Evolutionary conservation across 768 basidiomycete genomes (phyloP).

Genomic region (Suillus ampliporus): DNA sequence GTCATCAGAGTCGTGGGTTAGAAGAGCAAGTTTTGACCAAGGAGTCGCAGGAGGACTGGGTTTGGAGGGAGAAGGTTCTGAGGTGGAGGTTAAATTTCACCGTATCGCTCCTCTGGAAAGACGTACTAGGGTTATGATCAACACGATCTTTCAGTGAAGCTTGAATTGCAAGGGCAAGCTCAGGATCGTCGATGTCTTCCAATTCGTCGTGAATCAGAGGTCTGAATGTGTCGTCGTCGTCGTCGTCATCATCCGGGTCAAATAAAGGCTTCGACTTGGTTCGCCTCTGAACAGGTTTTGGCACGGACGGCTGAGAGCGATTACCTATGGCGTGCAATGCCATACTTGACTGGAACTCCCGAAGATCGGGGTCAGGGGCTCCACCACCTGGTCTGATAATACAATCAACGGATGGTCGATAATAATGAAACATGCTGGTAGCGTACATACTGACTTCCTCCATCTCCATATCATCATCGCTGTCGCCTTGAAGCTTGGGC

Average conservation of each 20-base stretch:
- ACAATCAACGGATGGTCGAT: slow-evolving; percentile 18
- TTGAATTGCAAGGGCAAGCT: slow-evolving; percentile 64
- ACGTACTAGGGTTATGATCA: slow-evolving; percentile 1
- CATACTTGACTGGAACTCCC: slow-evolving; percentile 63
- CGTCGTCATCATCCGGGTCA: slow-evolving; percentile 56
- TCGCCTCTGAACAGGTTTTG: slow-evolving; percentile 41
- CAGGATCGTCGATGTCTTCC: slow-evolving; percentile 56
- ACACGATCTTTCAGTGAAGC: slow-evolving; percentile 54
- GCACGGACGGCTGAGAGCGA: slow-evolving; percentile 43
- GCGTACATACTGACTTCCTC: slow-evolving; percentile 79
- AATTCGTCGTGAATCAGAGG: slow-evolving; percentile 28
- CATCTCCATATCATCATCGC: slow-evolving; percentile 69
- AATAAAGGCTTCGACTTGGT: slow-evolving; percentile 55
- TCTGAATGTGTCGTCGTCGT: slow-evolving; percentile 43
- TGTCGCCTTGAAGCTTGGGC: slow-evolving; percentile 41
- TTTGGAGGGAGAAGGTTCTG: slow-evolving; percentile 18
- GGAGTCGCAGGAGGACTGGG: slow-evolving; percentile 1
- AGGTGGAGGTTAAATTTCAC: neutral
- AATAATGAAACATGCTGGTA: neutral
- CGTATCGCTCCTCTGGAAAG: neutral
- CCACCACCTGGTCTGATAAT: slow-evolving; percentile 36
- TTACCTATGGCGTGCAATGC: slow-evolving; percentile 64
- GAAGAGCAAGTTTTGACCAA: neutral
- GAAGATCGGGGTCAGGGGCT: slow-evolving; percentile 63
- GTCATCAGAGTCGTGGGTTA: slow-evolving; percentile 41